Percentiles rank a stretch among this genome's conserved stretches.
phyloP scores from a whole-genome alignment of 345 rosid genomes.

The Erysimum cheiranthoides region DNA sequence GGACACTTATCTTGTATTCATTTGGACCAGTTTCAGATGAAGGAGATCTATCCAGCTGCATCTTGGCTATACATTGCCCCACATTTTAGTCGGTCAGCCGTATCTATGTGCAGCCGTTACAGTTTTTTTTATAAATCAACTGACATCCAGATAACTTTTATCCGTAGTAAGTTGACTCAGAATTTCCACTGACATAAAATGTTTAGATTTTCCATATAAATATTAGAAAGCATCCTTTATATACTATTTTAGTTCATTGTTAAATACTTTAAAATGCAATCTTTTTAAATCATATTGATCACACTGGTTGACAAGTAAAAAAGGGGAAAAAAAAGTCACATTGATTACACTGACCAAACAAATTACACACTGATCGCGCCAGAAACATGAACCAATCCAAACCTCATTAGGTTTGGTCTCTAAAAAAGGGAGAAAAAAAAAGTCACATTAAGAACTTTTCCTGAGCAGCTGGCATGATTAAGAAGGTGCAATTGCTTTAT shows the following conservation, averaged over 20 bases:
- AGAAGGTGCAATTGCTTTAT: slow-evolving; percentile 29
- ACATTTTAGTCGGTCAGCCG: slow-evolving; percentile 11
- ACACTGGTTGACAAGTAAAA: slow-evolving; percentile 17
- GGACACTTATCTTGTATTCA: slow-evolving; percentile 18
- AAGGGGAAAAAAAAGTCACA: background rate
- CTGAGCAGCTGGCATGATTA: slow-evolving; percentile 45
- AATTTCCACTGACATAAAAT: no score
- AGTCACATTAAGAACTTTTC: slow-evolving; percentile 28
- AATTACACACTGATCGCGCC: slow-evolving; percentile 34
- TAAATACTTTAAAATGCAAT: slow-evolving; percentile 7
- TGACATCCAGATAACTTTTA: background rate
- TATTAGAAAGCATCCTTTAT: no score
- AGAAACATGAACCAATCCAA: slow-evolving; percentile 10
- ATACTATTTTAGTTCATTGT: no score
- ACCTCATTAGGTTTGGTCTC: slow-evolving; percentile 9
- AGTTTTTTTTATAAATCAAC: background rate
- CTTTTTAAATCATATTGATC: background rate
- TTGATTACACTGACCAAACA: slow-evolving; percentile 39
- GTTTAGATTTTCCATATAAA: no score
- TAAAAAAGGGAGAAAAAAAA: no score
- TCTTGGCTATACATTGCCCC: slow-evolving; percentile 35
- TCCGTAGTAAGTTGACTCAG: no score
- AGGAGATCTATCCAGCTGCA: slow-evolving; percentile 40
- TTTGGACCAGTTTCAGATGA: slow-evolving; percentile 33
- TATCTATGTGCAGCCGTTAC: background rate